phyloP scores from a whole-genome alignment of 352 stramenopile genomes.

The Lagenidium sp. region DNA sequence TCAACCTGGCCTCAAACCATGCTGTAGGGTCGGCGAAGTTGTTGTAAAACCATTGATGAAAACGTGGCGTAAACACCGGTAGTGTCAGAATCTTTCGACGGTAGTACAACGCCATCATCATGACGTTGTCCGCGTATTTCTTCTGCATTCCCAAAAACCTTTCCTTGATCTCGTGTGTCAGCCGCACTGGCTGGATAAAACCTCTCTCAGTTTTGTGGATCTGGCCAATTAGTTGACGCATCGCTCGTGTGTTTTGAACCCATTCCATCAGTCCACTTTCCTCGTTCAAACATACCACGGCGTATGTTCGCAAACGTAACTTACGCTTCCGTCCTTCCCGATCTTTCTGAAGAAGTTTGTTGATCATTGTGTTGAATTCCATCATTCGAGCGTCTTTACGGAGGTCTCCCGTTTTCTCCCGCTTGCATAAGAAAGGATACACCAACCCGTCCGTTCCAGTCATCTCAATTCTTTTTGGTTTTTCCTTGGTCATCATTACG shows the following conservation, averaged over 20 bases:
- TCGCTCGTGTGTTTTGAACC: conserved; percentile 96
- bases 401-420: conserved; percentile 98
- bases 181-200: conserved; percentile 65
- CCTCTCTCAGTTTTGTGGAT: conserved; percentile 85
- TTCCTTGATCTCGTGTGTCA: conserved; percentile 81
- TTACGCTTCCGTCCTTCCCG: conserved; percentile 85
- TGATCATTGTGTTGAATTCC: conserved; percentile 99
- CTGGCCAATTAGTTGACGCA: conserved; percentile 84
- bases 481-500: conserved; percentile 98
- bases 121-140: conserved; percentile 70
- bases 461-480: conserved; percentile 96
- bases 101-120: conserved; percentile 69
- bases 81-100: conserved; percentile 48
- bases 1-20: conserved; percentile 96
- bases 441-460: conserved; percentile 56
- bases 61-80: conserved; percentile 88
- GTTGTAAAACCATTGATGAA: conserved; percentile 99
- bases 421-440: conserved; percentile 93
- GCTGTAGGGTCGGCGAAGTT: conserved; percentile 96
- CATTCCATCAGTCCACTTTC: conserved; percentile 99
- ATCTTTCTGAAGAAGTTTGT: conserved; percentile 95
- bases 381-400: conserved; percentile 99
- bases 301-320: conserved; percentile 96
- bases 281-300: conserved; percentile 98
- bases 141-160: conserved; percentile 86